Evolutionary conservation across 1,284 basidiomycete genomes (phyloP).

Genomic region (Papiliotrema fonsecae): DNA sequence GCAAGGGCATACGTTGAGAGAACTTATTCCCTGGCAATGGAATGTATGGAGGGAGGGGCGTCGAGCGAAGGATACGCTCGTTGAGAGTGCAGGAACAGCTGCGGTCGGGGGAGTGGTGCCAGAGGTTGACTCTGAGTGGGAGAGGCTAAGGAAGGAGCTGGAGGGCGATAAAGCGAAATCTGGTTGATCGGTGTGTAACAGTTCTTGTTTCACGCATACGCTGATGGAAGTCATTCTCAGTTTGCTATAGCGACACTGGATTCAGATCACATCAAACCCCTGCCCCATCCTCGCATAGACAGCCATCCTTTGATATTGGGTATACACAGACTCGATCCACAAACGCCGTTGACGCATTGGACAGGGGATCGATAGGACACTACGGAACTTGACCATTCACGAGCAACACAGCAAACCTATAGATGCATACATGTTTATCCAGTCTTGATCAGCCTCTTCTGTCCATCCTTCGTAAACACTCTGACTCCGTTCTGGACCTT

Average conservation of each 20-base stretch:
- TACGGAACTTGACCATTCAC: no score
- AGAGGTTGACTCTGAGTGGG: constrained; percentile 28
- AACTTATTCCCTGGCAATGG: constrained; percentile 69
- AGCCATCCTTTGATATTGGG: no score
- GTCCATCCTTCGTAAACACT: background rate
- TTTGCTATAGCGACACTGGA: no score
- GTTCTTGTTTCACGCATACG: no score
- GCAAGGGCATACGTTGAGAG: constrained; percentile 59
- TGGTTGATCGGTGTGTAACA: no score
- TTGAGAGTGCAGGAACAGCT: background rate
- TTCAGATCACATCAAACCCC: no score
- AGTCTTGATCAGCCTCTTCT: constrained; percentile 10
- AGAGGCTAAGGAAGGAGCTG: constrained; percentile 38
- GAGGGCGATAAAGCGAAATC: constrained; percentile 15
- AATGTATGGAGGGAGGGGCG: constrained; percentile 28
- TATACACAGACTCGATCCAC: no score
- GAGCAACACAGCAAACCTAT: background rate
- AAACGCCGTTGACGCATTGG: no score
- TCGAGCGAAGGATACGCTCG: constrained; percentile 15
- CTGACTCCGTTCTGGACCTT: constrained; percentile 27
- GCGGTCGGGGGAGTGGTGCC: constrained; percentile 9
- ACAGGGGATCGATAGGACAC: no score
- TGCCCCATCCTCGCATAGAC: no score
- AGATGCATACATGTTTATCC: constrained; percentile 2
- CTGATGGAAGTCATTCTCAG: no score